Evolutionary conservation across 2,329 filamentous ascomycete species (phyloP).

Genomic region (Orbilia blumenaviensis): DNA sequence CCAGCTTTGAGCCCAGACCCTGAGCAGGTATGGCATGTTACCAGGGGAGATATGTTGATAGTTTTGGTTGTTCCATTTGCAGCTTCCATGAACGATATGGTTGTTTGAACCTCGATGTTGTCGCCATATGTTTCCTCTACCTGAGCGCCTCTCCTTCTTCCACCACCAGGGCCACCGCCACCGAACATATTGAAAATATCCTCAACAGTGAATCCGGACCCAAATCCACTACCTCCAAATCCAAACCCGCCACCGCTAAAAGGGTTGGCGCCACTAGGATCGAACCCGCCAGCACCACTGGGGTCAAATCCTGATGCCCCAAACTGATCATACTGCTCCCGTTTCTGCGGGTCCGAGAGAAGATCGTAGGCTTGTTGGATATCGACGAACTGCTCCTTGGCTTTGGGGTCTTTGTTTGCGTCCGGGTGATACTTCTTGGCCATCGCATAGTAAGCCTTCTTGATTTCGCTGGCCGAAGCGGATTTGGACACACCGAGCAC

Average conservation of each 20-base stretch:
- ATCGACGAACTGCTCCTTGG: constrained; percentile 93
- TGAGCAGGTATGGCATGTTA: constrained; percentile 80
- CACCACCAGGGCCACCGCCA: constrained; percentile 64
- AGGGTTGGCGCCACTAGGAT: constrained; percentile 70
- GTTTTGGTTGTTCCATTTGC: constrained; percentile 89
- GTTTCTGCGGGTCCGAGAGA: constrained; percentile 90
- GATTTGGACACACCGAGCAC: constrained; percentile 83
- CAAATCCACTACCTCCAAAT: constrained; percentile 74
- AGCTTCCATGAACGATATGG: constrained; percentile 93
- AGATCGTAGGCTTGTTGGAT: constrained; percentile 94
- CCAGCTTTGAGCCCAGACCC: constrained; percentile 87
- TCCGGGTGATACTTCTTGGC: constrained; percentile 98
- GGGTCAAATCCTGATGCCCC: constrained; percentile 89
- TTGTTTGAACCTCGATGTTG: constrained; percentile 92
- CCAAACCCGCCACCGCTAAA: constrained; percentile 68
- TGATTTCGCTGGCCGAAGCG: constrained; percentile 87
- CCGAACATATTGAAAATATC: constrained; percentile 85
- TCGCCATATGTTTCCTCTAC: constrained; percentile 86
- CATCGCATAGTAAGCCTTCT: constrained; percentile 96
- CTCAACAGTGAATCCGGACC: constrained; percentile 90
- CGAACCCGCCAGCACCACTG: constrained; percentile 64
- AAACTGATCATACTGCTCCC: constrained; percentile 88
- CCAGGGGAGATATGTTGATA: constrained; percentile 83
- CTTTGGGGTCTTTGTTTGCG: constrained; percentile 92
- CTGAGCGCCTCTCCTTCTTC: constrained; percentile 67